Evolutionary conservation across 345 rosid species (phyloP).

Genomic region (Citrus trifoliata): DNA sequence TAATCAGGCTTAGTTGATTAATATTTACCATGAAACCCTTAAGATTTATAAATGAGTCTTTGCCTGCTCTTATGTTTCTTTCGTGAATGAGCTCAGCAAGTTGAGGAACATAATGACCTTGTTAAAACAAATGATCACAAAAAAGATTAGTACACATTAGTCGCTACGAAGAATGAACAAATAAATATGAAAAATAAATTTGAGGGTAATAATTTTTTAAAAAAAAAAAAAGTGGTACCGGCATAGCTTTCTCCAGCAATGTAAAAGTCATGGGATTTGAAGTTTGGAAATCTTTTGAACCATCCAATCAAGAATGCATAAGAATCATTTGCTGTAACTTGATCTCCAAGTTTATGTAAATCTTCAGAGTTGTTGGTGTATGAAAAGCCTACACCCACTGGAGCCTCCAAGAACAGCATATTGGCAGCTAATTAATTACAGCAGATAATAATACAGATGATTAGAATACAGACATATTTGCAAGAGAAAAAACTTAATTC

Average conservation of each 20-base stretch:
- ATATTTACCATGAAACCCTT: conserved; percentile 68
- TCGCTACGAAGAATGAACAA: neutral
- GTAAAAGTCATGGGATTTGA: conserved; percentile 59
- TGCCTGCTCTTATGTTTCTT: conserved; percentile 38
- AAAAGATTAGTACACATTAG: neutral
- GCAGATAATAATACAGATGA: neutral
- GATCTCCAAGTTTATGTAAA: conserved; percentile 46
- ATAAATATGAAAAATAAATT: neutral
- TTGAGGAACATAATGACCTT: conserved; percentile 89
- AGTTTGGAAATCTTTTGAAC: conserved; percentile 66
- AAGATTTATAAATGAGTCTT: conserved; percentile 47
- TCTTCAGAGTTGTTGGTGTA: conserved; percentile 59
- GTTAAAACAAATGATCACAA: neutral
- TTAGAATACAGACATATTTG: neutral
- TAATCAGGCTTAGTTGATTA: neutral
- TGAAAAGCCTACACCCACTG: conserved; percentile 84
- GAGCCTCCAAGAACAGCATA: conserved; percentile 73
- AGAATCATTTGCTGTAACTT: conserved; percentile 54
- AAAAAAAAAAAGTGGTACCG: conserved; percentile 28
- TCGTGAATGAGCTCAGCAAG: conserved; percentile 63
- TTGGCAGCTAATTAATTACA: conserved; percentile 55
- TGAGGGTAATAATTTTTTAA: neutral
- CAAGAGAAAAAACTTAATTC: neutral
- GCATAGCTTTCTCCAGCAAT: conserved; percentile 86
- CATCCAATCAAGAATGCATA: conserved; percentile 55